phyloP scores from a whole-genome alignment of 495 filamentous ascomycete species.

The Penicillium parvum region DNA sequence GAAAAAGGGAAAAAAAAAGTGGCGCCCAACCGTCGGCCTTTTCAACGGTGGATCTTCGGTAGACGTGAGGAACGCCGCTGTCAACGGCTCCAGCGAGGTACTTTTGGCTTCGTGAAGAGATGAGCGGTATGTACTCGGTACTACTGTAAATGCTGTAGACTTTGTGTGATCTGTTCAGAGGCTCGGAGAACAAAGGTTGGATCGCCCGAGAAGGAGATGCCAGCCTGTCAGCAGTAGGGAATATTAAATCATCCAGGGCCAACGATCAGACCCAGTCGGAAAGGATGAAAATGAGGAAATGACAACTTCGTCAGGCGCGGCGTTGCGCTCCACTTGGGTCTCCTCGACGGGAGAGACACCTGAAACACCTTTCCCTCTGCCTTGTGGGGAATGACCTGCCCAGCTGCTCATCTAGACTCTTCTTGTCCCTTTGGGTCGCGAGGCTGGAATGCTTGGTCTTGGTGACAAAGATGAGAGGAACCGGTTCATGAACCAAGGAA shows the following conservation, averaged over 20 bases:
- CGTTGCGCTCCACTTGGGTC: conserved; percentile 5
- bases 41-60: conserved; percentile 18
- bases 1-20: too few species aligned
- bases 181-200: too few species aligned
- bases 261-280: too few species aligned
- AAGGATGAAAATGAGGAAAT: too few species aligned
- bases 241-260: too few species aligned
- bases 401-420: not conserved
- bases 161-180: too few species aligned
- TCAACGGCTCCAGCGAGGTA: too few species aligned
- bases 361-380: conserved; percentile 10
- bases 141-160: not conserved
- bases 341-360: not conserved
- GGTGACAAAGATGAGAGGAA: too few species aligned
- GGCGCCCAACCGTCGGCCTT: conserved; percentile 18
- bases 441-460: too few species aligned
- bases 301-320: conserved; percentile 2
- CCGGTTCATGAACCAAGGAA: too few species aligned
- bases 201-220: conserved; percentile 10
- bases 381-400: conserved; percentile 10
- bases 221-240: not conserved
- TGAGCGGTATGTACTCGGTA: too few species aligned
- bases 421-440: not conserved
- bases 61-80: conserved; percentile 23
- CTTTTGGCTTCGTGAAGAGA: too few species aligned